phyloP scores from a whole-genome alignment of 2,329 filamentous ascomycete species.

The Calonectria montana region DNA sequence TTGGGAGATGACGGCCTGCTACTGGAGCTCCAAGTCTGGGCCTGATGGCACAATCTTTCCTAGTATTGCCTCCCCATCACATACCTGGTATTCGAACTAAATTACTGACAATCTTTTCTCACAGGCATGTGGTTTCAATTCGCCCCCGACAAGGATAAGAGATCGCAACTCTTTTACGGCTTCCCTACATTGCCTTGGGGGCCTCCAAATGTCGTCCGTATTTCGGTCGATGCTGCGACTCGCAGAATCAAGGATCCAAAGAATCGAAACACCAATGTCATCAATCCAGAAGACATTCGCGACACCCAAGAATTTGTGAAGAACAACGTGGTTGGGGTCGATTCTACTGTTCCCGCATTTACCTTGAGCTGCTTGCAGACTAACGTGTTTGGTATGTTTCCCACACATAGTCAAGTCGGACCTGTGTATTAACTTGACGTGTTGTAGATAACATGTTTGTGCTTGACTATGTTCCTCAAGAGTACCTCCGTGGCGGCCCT shows the following conservation, averaged over 20 bases:
- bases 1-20: slow-evolving; percentile 22
- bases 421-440: background rate
- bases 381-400: slow-evolving; percentile 13
- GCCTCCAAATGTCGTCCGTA: slow-evolving; percentile 14
- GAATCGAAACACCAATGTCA: background rate
- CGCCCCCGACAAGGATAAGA: background rate
- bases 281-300: background rate
- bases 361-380: slow-evolving; percentile 11
- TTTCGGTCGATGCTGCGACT: slow-evolving; percentile 17
- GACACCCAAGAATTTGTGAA: slow-evolving; percentile 17
- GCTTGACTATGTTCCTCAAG: slow-evolving; percentile 29
- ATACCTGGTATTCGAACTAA: background rate
- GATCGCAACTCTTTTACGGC: slow-evolving; percentile 20
- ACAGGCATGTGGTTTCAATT: slow-evolving; percentile 21
- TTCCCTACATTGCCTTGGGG: slow-evolving; percentile 21
- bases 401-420: background rate
- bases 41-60: slow-evolving; percentile 21
- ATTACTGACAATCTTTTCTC: background rate
- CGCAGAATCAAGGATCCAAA: background rate
- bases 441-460: slow-evolving; percentile 31
- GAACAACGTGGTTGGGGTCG: slow-evolving; percentile 5
- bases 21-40: slow-evolving; percentile 9
- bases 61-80: background rate
- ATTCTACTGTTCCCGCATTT: slow-evolving; percentile 7
- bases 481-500: slow-evolving; percentile 16